Base-by-base conservation (phyloP, 257 asterid species). In the Lithospermum erythrorhizon region DNA sequence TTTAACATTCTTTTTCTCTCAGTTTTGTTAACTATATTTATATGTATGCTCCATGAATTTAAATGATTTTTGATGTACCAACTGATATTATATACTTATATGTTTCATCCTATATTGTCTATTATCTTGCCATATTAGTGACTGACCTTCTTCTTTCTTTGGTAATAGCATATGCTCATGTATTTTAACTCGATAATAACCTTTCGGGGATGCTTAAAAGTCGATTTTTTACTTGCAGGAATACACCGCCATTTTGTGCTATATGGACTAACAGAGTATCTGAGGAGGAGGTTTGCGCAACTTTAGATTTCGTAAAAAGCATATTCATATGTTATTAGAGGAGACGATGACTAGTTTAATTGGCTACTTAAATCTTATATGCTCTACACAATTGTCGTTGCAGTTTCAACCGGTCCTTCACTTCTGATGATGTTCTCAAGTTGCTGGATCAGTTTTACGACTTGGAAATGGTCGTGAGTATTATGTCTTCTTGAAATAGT, bases 391-490 rank as follows among this genome's bases (percentile, higher is more conserved):
- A 25, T 57, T 59, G 10, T 13, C 69, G 35, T 55, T 69, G 74
- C 89, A 93, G 98, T 74, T 88, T 89, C 75, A 84, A 83, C 64
- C 83, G 85, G 23, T 77, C 88, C 16, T 86, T 93, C 62, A 70
- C 89, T 74, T 74, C 90, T 49, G 91, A 81, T 37, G 97, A 89
- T 57, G 83, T 93, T 72, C 74, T 93, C 73, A 84, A 86, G 82
- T 72, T 93, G 82, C 76, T 93, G 65, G 95, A 84, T 35, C 94
- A 95, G 27, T 93, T 93, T 78, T 93, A 81, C 79, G 81, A 93
- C 83, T 74, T 93, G 86, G 97, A 93, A 63, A 80, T 84, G 97
- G 79, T 93, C 91, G 98, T 93, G 76, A n/a, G 87, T 18, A 41
- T 49, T 59, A 5, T 55, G 20, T 18, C 5, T 1, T 57, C 35